phyloP scores from a whole-genome alignment of 176 grass and related monocot genomes.

The Aegilops bicornis region DNA sequence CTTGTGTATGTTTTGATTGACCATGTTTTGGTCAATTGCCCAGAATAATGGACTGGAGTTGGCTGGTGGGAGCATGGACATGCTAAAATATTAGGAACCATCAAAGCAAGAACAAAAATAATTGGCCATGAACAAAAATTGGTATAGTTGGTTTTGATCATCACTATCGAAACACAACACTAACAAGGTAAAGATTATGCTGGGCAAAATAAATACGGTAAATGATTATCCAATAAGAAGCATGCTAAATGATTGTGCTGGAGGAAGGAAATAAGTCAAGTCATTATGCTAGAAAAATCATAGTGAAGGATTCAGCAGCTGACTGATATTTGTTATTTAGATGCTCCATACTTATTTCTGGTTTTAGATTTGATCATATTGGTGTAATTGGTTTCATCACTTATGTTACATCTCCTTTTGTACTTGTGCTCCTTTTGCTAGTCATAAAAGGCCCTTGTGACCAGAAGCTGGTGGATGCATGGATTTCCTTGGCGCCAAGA shows the following conservation, averaged over 20 bases:
- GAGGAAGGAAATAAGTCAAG: background rate
- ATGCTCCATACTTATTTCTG: background rate
- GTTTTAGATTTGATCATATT: background rate
- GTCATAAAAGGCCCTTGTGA: background rate
- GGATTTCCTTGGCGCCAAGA: background rate
- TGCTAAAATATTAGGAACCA: too few relatives aligned
- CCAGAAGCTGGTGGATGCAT: background rate
- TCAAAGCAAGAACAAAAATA: too few relatives aligned
- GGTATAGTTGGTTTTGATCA: too few relatives aligned
- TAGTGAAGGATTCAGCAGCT: background rate
- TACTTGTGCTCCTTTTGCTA: background rate
- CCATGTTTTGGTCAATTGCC: too few relatives aligned
- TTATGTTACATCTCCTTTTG: background rate
- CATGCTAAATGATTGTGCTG: background rate
- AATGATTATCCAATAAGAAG: background rate
- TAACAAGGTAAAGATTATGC: too few relatives aligned
- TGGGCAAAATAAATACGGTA: too few relatives aligned
- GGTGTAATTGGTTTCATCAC: background rate
- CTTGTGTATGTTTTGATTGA: too few relatives aligned
- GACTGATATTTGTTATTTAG: background rate
- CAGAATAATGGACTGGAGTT: too few relatives aligned
- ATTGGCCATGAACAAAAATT: too few relatives aligned
- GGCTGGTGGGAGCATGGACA: too few relatives aligned
- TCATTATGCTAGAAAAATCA: background rate
- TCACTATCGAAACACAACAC: too few relatives aligned